Conservation (phyloP, 1,284 basidiomycete genomes). For the Thecaphora frezii region DNA sequence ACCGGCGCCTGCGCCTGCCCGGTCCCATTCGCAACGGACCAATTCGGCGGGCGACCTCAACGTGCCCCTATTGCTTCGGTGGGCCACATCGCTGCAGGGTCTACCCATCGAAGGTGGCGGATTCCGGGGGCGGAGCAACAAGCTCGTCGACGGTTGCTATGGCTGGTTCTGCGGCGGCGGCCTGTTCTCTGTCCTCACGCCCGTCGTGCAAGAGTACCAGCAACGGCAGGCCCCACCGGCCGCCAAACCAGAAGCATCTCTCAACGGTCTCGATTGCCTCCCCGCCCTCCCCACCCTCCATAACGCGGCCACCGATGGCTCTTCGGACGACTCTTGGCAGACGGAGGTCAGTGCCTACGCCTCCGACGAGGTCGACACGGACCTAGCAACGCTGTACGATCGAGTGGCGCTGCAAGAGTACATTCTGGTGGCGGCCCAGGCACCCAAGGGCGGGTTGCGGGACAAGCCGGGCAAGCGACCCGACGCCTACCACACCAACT, state of each 20-base stretch:
- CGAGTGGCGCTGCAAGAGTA: constrained; percentile 79
- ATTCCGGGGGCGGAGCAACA: constrained; percentile 91
- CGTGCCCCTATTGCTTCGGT: constrained; percentile 70
- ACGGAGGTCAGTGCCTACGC: constrained; percentile 20
- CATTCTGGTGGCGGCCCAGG: constrained; percentile 80
- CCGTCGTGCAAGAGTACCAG: constrained; percentile 63
- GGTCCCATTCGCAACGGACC: neutral
- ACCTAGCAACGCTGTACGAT: constrained; percentile 31
- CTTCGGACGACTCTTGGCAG: constrained; percentile 14
- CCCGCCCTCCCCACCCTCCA: constrained; percentile 4
- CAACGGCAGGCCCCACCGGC: neutral
- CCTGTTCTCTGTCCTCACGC: constrained; percentile 77
- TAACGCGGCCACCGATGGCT: neutral
- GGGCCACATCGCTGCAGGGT: constrained; percentile 87
- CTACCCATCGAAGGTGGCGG: constrained; percentile 81
- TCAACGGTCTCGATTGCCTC: neutral
- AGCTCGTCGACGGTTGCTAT: constrained; percentile 98
- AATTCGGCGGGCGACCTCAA: constrained; percentile 65
- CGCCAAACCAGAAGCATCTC: neutral
- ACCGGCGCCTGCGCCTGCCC: neutral
- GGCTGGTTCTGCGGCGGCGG: constrained; percentile 94
- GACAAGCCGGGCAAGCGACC: constrained; percentile 90
- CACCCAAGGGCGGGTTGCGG: constrained; percentile 71
- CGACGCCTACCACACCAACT: constrained; percentile 58
- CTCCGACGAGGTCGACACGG: constrained; percentile 7